Conservation (phyloP, 495 filamentous ascomycete species). For the Arthonia radiata region DNA sequence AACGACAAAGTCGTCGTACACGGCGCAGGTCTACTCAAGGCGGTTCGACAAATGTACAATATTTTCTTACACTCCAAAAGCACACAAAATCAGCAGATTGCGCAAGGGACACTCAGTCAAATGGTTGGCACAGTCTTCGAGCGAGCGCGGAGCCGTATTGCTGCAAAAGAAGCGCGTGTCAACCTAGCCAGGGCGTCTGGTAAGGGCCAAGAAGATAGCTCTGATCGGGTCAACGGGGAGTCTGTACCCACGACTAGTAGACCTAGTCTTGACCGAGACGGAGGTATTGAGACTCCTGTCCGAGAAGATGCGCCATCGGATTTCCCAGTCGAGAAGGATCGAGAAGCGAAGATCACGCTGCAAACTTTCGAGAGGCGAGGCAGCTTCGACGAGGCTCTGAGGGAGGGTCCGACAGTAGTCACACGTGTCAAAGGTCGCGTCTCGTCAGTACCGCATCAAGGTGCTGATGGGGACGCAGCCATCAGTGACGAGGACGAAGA, state of each 20-base stretch:
- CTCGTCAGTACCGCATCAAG: slow-evolving; percentile 17
- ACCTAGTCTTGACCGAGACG: no score
- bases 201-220: no score
- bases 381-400: slow-evolving; percentile 77
- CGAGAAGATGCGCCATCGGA: slow-evolving; percentile 24
- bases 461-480: slow-evolving; percentile 25
- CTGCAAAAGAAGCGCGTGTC: slow-evolving; percentile 54
- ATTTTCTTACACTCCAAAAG: slow-evolving; percentile 88
- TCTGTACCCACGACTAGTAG: no score
- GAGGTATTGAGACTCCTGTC: no score
- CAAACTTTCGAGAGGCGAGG: slow-evolving; percentile 90
- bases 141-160: slow-evolving; percentile 62
- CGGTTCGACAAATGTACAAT: slow-evolving; percentile 96
- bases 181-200: slow-evolving; percentile 18
- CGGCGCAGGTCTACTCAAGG: slow-evolving; percentile 86
- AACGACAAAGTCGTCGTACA: slow-evolving; percentile 98
- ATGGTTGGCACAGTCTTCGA: slow-evolving; percentile 99
- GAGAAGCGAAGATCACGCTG: slow-evolving; percentile 60
- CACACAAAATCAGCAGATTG: slow-evolving; percentile 80
- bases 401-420: slow-evolving; percentile 79
- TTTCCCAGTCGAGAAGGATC: slow-evolving; percentile 32
- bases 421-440: slow-evolving; percentile 43
- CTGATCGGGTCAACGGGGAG: no score
- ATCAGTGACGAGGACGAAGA: slow-evolving; percentile 60
- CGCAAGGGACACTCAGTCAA: slow-evolving; percentile 87